Conservation (phyloP, 192 early-diverging fungal genomes). For the Thamnidium elegans region DNA sequence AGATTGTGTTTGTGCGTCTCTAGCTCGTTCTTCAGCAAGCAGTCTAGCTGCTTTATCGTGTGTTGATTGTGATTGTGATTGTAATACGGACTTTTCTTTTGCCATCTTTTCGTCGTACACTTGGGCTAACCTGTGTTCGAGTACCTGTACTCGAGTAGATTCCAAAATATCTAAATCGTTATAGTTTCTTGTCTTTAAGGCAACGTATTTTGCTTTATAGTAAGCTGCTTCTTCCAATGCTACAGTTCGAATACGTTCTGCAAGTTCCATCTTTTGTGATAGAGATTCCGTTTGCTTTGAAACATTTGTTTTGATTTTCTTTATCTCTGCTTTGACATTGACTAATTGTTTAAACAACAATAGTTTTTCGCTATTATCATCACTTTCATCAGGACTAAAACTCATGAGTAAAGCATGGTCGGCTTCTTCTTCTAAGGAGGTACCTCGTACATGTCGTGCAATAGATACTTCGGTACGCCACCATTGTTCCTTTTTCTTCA, state of each 20-base stretch:
- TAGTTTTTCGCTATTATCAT: slow-evolving; percentile 20
- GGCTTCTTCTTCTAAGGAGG: slow-evolving; percentile 16
- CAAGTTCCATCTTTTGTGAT: slow-evolving; percentile 44
- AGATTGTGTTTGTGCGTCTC: slow-evolving; percentile 41
- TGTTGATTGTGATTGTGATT: slow-evolving; percentile 45
- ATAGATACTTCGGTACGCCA: slow-evolving; percentile 38
- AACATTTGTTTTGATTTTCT: slow-evolving; percentile 39
- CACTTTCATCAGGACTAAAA: slow-evolving; percentile 29
- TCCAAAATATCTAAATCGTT: slow-evolving; percentile 40
- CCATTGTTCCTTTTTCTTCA: slow-evolving; percentile 45
- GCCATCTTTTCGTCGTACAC: slow-evolving; percentile 42
- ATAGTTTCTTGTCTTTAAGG: slow-evolving; percentile 37
- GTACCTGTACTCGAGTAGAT: slow-evolving; percentile 36
- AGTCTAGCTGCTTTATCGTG: slow-evolving; percentile 43
- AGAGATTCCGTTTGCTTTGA: slow-evolving; percentile 45
- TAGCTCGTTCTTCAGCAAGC: slow-evolving; percentile 46
- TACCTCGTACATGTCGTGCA: slow-evolving; percentile 13
- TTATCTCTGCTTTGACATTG: slow-evolving; percentile 48
- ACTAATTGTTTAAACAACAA: slow-evolving; percentile 45
- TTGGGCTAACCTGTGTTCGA: slow-evolving; percentile 42
- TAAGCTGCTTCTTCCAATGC: slow-evolving; percentile 57
- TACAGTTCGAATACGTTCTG: slow-evolving; percentile 46
- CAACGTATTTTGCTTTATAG: slow-evolving; percentile 48
- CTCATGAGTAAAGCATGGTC: slow-evolving; percentile 27
- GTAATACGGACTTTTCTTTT: slow-evolving; percentile 34